These are phyloP conservation scores for Phoenix roebelenii DNA, from an alignment of 176 grass and related monocot genomes.

Conservation along the genomic window DNA sequence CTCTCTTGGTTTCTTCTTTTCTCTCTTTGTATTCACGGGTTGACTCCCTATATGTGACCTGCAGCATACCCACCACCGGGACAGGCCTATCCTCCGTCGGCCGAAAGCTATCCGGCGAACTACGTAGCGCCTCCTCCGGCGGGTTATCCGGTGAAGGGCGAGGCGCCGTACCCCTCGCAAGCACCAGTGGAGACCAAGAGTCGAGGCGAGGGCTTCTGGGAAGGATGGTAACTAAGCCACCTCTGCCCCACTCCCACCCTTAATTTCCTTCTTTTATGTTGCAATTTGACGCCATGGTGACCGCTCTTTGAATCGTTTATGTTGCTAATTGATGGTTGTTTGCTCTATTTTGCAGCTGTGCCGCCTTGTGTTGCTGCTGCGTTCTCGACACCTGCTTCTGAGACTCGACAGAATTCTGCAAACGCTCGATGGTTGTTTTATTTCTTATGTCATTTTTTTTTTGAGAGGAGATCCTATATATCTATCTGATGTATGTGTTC, in stretches of 20 bases:
- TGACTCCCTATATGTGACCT: too few relatives aligned
- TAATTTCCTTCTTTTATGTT: not conserved
- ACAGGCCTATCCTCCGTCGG: constrained; percentile 25
- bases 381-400: constrained; percentile 43
- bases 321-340: too few relatives aligned
- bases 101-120: constrained; percentile 5
- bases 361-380: constrained; percentile 45
- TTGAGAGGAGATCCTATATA: too few relatives aligned
- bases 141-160: constrained; percentile 31
- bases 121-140: constrained; percentile 23
- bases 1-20: too few relatives aligned
- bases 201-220: constrained; percentile 53
- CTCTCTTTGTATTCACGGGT: too few relatives aligned
- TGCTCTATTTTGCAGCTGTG: constrained; percentile 35
- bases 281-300: not conserved
- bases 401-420: not conserved
- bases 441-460: too few relatives aligned
- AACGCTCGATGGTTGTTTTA: too few relatives aligned
- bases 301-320: too few relatives aligned
- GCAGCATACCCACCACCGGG: too few relatives aligned
- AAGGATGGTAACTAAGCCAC: constrained; percentile 39
- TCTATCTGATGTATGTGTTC: too few relatives aligned
- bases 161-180: constrained; percentile 21
- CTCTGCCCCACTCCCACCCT: not conserved
- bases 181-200: constrained; percentile 25